These are phyloP conservation scores for Mrakia hoshinonis DNA, from an alignment of 768 basidiomycete species.

Conservation along the genomic window DNA sequence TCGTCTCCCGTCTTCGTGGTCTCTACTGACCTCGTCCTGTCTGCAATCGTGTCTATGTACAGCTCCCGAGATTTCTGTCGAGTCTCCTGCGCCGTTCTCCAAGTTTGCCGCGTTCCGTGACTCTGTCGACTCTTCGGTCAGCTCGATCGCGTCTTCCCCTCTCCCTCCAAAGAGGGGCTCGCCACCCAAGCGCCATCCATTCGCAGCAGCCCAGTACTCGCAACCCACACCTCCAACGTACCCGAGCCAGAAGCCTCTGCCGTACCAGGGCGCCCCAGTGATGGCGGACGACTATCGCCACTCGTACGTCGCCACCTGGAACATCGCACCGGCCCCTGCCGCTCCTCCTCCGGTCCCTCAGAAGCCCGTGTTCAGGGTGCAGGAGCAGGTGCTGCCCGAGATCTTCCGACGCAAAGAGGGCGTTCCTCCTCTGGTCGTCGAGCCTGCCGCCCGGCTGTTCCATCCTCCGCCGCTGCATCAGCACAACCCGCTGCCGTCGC, in stretches of 20 bases:
- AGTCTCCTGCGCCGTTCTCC: neutral
- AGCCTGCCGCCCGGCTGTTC: neutral
- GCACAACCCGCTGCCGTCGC: neutral
- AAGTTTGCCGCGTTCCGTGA: neutral
- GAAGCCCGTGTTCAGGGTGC: too few species aligned
- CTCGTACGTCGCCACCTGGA: too few species aligned
- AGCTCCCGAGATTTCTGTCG: neutral
- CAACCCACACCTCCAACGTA: neutral
- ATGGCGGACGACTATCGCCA: too few species aligned
- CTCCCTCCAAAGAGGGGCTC: neutral
- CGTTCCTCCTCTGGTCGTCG: neutral
- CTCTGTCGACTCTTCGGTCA: neutral
- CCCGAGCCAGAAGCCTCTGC: too few species aligned
- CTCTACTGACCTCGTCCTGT: too few species aligned
- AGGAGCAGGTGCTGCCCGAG: too few species aligned
- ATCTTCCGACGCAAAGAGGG: too few species aligned
- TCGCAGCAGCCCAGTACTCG: neutral
- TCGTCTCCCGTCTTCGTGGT: too few species aligned
- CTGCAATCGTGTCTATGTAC: too few species aligned
- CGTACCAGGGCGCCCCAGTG: too few species aligned
- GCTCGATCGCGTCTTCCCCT: neutral
- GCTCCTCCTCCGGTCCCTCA: too few species aligned
- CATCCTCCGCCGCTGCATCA: neutral
- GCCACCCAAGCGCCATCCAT: neutral
- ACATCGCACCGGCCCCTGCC: too few species aligned